These are phyloP conservation scores for Tylopilus subfusipes DNA, from an alignment of 768 basidiomycete species.

Conservation along the genomic window DNA sequence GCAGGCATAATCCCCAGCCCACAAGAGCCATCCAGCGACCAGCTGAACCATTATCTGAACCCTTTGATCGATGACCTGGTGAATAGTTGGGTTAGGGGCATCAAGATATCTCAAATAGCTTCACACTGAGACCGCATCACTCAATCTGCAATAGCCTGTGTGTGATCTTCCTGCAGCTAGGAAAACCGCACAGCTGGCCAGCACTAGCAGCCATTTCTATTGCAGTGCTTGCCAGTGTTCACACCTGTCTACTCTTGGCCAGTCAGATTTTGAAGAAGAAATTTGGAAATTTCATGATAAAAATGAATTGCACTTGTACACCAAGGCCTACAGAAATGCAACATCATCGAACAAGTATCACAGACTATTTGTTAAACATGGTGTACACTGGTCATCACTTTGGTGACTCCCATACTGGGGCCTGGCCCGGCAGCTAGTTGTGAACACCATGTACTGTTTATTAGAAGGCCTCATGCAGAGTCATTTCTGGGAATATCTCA, in stretches of 20 bases:
- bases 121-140: not conserved
- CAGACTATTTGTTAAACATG: constrained; percentile 8
- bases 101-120: not conserved
- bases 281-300: not conserved
- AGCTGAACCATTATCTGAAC: not conserved
- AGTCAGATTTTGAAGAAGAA: not conserved
- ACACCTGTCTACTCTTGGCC: not conserved
- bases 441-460: constrained; percentile 30
- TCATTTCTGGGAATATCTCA: too few relatives aligned
- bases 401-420: too few relatives aligned
- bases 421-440: constrained; percentile 10
- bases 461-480: constrained; percentile 5
- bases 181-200: not conserved
- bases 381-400: constrained; percentile 20
- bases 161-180: not conserved
- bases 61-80: constrained; percentile 24
- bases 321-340: not conserved
- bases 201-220: not conserved
- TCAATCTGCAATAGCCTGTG: not conserved
- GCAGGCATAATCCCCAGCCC: constrained; percentile 41
- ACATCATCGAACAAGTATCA: not conserved
- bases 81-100: constrained; percentile 3
- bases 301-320: not conserved
- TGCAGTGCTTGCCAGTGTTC: not conserved
- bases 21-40: constrained; percentile 28